These are phyloP conservation scores for Yamadazyma endophytica DNA, from an alignment of 805 yeast species.

Conservation along the genomic window DNA sequence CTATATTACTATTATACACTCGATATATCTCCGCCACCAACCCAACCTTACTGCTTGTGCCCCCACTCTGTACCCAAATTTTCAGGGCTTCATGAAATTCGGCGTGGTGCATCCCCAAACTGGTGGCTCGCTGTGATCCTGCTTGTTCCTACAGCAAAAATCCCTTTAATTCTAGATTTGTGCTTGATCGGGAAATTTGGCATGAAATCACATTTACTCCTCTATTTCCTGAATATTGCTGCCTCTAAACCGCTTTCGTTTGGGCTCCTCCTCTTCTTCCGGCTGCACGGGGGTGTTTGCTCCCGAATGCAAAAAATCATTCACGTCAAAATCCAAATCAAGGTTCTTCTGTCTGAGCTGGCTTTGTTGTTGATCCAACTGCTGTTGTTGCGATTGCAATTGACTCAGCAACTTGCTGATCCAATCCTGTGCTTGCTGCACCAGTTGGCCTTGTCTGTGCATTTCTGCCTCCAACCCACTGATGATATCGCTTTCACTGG, in stretches of 20 bases:
- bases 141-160: too few relatives aligned
- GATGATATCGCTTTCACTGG: conserved; percentile 14
- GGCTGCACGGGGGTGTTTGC: conserved; percentile 7
- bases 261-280: conserved; percentile 8
- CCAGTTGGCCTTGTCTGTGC: conserved; percentile 46
- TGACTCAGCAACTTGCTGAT: conserved; percentile 33
- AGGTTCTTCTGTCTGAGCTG: conserved; percentile 6
- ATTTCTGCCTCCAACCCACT: conserved; percentile 45
- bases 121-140: too few relatives aligned
- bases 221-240: conserved; percentile 10
- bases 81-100: too few relatives aligned
- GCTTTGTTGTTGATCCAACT: conserved; percentile 10
- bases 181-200: too few relatives aligned
- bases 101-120: too few relatives aligned
- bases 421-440: conserved; percentile 58
- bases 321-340: conserved; percentile 13
- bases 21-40: too few relatives aligned
- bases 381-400: conserved; percentile 17
- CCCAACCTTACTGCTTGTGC: too few relatives aligned
- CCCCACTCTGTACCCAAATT: too few relatives aligned
- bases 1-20: too few relatives aligned
- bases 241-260: conserved; percentile 7
- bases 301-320: conserved; percentile 10
- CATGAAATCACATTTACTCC: conserved; percentile 2
- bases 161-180: too few relatives aligned